Percentiles rank a stretch among this genome's conserved stretches.
phyloP scores from a whole-genome alignment of 2,329 filamentous ascomycete genomes.

The Neobulgaria alba region DNA sequence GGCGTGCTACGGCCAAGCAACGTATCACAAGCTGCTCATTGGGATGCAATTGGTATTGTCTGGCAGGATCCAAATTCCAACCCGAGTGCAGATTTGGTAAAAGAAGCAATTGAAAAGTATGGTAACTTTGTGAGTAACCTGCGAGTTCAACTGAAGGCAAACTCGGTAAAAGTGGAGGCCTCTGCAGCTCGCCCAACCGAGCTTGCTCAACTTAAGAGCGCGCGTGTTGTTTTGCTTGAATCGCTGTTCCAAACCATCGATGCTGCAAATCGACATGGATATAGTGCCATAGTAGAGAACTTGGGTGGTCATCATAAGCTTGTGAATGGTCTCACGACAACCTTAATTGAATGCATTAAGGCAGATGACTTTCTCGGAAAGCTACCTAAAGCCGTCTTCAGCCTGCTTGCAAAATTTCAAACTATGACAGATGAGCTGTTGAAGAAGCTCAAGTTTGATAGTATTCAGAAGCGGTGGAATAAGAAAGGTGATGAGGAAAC shows the following conservation, averaged over 20 bases:
- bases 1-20: slow-evolving; percentile 32
- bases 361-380: slow-evolving; percentile 43
- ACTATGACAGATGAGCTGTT: slow-evolving; percentile 49
- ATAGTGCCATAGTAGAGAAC: slow-evolving; percentile 47
- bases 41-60: slow-evolving; percentile 45
- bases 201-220: slow-evolving; percentile 33
- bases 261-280: slow-evolving; percentile 44
- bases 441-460: slow-evolving; percentile 57
- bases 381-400: slow-evolving; percentile 46
- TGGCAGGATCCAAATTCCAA: slow-evolving; percentile 33
- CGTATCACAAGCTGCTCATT: slow-evolving; percentile 39
- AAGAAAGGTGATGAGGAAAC: slow-evolving; percentile 57
- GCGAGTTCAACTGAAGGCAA: slow-evolving; percentile 25
- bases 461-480: slow-evolving; percentile 52
- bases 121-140: slow-evolving; percentile 23
- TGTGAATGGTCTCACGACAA: slow-evolving; percentile 44
- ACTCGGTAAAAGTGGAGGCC: slow-evolving; percentile 22
- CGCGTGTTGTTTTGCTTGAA: slow-evolving; percentile 38
- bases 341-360: slow-evolving; percentile 46
- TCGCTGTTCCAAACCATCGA: slow-evolving; percentile 44
- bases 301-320: slow-evolving; percentile 49
- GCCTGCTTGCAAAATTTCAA: slow-evolving; percentile 52
- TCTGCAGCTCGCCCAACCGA: slow-evolving; percentile 19
- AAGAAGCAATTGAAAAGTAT: slow-evolving; percentile 26
- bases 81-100: slow-evolving; percentile 22